Evolutionary conservation across 225 moss, liverwort and hornwort genomes (phyloP), one percentile per base, ranked within the genome.

Genomic region (Rhytidiadelphus loreus): DNA sequence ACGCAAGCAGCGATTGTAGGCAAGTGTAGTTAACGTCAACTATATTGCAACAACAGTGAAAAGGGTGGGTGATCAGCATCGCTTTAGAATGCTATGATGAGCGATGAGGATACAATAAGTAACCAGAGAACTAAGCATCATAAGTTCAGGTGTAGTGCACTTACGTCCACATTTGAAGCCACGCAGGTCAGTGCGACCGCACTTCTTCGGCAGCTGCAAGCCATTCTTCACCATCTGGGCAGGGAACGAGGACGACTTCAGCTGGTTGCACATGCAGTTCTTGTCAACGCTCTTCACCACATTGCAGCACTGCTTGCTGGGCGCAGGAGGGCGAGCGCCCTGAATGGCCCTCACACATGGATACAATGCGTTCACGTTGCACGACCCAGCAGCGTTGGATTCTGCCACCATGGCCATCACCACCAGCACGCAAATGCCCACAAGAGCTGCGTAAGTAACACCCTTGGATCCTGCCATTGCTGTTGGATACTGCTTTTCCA

Each of bases 211-310:
- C 73, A 87, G 87, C 79, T 84, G 87, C 72, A 87, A 48, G 7
- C 87, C 87, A 10, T 87, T 90, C 37, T 72, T 80, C 70, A 87
- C 87, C 90, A 90, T 80, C 83, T 90, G 87, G 11, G 84, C 80
- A 8, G 80, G 90, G 87, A 90, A 90, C 17, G 87, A 87, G 33
- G 83, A 22, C n/a, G 80, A 26, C 84, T 80, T 90, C 32, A 87
- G 80, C 73, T 87, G 90, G 73, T 84, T 84, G 84, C 87, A 87
- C 84, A 87, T 87, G 80, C 87, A 90, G 28, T 71, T 80, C 90
- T 90, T 90, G 90, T 90, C 88, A 18, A 85, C 87, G 81, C 90
- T 87, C 84, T 25, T 71, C 87, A 90, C 90, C 87, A 80, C 87
- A 8, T 44, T n/a, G 84, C 90, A 90, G 80, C 73, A 73, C 73